A percentile compares a stretch with the other conserved stretches of the same genome.
Conservation (phyloP, 2,329 filamentous ascomycete genomes). For the Hymenoscyphus albidus region DNA sequence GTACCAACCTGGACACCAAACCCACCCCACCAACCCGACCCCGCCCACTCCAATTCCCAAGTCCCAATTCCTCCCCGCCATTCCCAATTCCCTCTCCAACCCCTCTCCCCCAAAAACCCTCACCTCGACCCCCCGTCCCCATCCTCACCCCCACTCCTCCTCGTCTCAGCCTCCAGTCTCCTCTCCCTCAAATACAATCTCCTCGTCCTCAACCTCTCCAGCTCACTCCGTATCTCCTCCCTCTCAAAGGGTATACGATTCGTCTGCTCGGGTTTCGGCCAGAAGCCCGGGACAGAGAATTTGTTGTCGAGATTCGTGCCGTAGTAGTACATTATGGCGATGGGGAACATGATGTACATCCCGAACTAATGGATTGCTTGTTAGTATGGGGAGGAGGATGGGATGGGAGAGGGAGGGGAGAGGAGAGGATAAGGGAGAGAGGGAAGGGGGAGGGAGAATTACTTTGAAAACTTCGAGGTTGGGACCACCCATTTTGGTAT, state of each 20-base stretch:
- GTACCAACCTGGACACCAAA: background rate
- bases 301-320: slow-evolving; percentile 94
- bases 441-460: slow-evolving; percentile 25
- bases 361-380: slow-evolving; percentile 68
- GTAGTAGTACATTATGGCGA: slow-evolving; percentile 99
- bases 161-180: slow-evolving; percentile 31
- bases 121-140: background rate
- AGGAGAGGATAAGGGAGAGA: slow-evolving; percentile 3
- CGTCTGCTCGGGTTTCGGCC: slow-evolving; percentile 77
- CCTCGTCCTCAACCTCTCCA: slow-evolving; percentile 32
- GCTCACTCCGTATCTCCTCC: slow-evolving; percentile 78
- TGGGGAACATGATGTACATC: slow-evolving; percentile 98
- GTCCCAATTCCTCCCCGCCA: background rate
- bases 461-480: slow-evolving; percentile 97
- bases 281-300: slow-evolving; percentile 87
- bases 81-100: background rate
- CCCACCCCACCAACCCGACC: background rate
- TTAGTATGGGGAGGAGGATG: slow-evolving; percentile 10
- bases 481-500: slow-evolving; percentile 64
- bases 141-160: slow-evolving; percentile 9
- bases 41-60: no score
- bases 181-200: slow-evolving; percentile 35
- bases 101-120: slow-evolving; percentile 5
- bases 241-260: slow-evolving; percentile 72
- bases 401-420: slow-evolving; percentile 3